Conservation (phyloP, 441 rosid genomes). For the Croton laevigatus region DNA sequence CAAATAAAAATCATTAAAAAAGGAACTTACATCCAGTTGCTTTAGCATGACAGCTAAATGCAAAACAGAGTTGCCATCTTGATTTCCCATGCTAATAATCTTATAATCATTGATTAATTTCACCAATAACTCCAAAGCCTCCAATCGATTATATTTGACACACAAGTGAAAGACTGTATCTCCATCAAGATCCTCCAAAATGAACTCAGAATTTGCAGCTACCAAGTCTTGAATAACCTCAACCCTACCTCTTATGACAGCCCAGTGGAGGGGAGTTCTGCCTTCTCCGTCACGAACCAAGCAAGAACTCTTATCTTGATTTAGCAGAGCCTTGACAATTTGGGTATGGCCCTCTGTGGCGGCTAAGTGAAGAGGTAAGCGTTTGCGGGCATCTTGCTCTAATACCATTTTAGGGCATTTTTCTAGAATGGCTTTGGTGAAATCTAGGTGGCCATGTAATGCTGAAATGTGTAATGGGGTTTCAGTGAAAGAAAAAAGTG, state of each 20-base stretch:
- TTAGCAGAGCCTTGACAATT: constrained; percentile 28
- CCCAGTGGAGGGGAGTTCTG: constrained; percentile 37
- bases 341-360: constrained; percentile 28
- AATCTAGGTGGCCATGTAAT: no score
- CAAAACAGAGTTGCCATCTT: constrained; percentile 11
- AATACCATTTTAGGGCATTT: no score
- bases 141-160: constrained; percentile 14
- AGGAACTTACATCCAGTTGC: constrained; percentile 14
- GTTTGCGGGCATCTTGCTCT: constrained; percentile 13
- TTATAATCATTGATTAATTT: not conserved
- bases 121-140: constrained; percentile 15
- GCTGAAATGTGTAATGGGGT: no score
- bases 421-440: no score
- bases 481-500: no score
- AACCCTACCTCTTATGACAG: constrained; percentile 29
- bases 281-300: constrained; percentile 23
- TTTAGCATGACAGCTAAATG: constrained; percentile 8
- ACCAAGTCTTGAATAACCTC: constrained; percentile 28
- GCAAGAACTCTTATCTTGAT: constrained; percentile 15
- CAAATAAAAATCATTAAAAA: no score
- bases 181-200: not conserved
- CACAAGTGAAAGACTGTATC: constrained; percentile 22
- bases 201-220: constrained; percentile 13
- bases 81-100: not conserved
- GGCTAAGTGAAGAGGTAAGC: constrained; percentile 34